Evolutionary conservation across 495 filamentous ascomycete species (phyloP).

Genomic region (Penicillium malachiteum): DNA sequence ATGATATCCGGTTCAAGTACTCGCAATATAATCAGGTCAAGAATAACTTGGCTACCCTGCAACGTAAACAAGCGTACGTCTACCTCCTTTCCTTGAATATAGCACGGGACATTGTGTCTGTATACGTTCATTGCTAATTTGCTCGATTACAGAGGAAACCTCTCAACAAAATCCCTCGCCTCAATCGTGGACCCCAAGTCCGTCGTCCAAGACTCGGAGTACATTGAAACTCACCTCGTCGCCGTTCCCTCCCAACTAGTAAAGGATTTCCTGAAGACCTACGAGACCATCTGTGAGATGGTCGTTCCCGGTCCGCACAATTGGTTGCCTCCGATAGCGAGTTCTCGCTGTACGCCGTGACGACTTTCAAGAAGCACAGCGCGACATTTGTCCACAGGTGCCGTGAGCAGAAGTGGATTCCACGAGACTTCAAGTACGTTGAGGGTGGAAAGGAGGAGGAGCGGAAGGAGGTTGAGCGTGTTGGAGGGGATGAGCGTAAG

Average conservation of each 20-base stretch:
- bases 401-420: slow-evolving; percentile 88
- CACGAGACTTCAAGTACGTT: slow-evolving; percentile 88
- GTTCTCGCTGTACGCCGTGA: slow-evolving; percentile 84
- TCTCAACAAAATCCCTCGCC: slow-evolving; percentile 89
- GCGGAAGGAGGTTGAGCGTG: slow-evolving; percentile 74
- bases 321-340: slow-evolving; percentile 80
- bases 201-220: slow-evolving; percentile 88
- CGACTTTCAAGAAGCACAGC: slow-evolving; percentile 86
- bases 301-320: slow-evolving; percentile 82
- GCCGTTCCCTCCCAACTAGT: slow-evolving; percentile 73
- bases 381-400: slow-evolving; percentile 85
- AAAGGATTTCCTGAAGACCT: slow-evolving; percentile 85
- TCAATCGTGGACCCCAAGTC: slow-evolving; percentile 75
- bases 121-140: slow-evolving; percentile 15
- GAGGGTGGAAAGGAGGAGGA: slow-evolving; percentile 88
- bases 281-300: slow-evolving; percentile 81
- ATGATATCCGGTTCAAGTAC: slow-evolving; percentile 90
- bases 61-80: slow-evolving; percentile 82
- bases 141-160: slow-evolving; percentile 68
- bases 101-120: not conserved
- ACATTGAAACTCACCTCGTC: slow-evolving; percentile 91
- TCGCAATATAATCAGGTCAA: slow-evolving; percentile 89
- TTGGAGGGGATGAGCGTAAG: slow-evolving; percentile 78
- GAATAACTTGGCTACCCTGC: slow-evolving; percentile 71
- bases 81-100: not conserved